These are phyloP conservation scores for Mortierella claussenii DNA, from an alignment of 192 early-diverging fungal genomes.

Conservation along the genomic window DNA sequence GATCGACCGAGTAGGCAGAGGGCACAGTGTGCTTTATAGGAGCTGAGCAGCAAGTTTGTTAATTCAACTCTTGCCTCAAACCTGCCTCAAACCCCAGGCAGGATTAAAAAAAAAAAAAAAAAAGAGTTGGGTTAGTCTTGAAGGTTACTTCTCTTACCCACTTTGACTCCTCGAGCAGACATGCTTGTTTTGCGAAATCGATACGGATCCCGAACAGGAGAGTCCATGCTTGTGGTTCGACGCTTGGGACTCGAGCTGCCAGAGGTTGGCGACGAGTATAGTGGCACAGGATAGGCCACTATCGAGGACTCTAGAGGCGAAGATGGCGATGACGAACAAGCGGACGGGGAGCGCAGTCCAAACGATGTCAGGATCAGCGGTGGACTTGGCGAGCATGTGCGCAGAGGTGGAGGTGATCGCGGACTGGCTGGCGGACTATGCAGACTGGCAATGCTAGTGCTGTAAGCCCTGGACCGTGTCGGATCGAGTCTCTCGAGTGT, in stretches of 20 bases:
- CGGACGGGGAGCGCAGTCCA: background rate
- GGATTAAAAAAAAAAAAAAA: no score
- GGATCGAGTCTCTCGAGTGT: slow-evolving; percentile 8
- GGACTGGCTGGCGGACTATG: slow-evolving; percentile 13
- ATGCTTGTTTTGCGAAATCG: slow-evolving; percentile 11
- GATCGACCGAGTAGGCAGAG: no score
- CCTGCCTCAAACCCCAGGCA: no score
- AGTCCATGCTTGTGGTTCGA: slow-evolving; percentile 9
- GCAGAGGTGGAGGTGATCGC: background rate
- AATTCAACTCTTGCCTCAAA: no score
- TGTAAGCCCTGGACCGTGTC: slow-evolving; percentile 1
- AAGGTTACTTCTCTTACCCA: slow-evolving; percentile 4
- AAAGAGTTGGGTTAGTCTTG: background rate
- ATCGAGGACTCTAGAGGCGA: slow-evolving; percentile 8
- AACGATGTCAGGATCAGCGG: slow-evolving; percentile 13
- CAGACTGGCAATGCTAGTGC: slow-evolving; percentile 8
- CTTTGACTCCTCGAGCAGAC: slow-evolving; percentile 21
- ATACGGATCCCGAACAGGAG: slow-evolving; percentile 24
- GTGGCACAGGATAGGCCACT: background rate
- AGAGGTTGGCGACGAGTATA: background rate
- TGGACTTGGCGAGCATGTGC: slow-evolving; percentile 11
- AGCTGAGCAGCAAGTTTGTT: no score
- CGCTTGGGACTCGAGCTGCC: background rate
- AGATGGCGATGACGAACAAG: background rate
- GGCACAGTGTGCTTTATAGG: no score